A percentile compares a stretch with the other conserved stretches of the same genome.
phyloP scores from a whole-genome alignment of 2,329 filamentous ascomycete species.

The Ophiostoma sp. region DNA sequence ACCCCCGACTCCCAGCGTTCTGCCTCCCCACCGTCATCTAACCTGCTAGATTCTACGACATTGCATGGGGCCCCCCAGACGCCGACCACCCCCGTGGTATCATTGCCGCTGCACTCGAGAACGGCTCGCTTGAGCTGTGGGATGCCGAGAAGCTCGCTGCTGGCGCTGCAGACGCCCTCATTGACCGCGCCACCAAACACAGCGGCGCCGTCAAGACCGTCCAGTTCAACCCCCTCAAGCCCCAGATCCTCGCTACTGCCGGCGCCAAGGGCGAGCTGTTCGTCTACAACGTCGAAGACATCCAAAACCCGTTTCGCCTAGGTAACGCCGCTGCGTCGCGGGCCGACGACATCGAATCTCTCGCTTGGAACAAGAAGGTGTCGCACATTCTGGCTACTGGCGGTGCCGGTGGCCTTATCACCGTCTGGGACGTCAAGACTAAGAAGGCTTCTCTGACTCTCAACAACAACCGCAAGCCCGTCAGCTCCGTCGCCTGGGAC shows the following conservation, averaged over 20 bases:
- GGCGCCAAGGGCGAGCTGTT: conserved; percentile 94
- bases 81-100: conserved; percentile 76
- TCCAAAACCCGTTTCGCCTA: conserved; percentile 78
- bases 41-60: conserved; percentile 77
- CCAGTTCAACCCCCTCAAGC: conserved; percentile 91
- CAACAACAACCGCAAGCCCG: conserved; percentile 90
- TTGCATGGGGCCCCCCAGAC: conserved; percentile 84
- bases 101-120: conserved; percentile 92
- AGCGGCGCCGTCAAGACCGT: conserved; percentile 87
- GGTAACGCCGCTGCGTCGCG: conserved; percentile 75
- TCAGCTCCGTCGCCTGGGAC: conserved; percentile 96
- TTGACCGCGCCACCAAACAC: conserved; percentile 85
- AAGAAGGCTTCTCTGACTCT: conserved; percentile 96
- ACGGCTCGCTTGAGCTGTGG: conserved; percentile 88
- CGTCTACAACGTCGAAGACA: conserved; percentile 89
- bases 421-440: conserved; percentile 96
- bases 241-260: conserved; percentile 85
- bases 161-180: conserved; percentile 63
- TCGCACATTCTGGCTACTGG: conserved; percentile 94
- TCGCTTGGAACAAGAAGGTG: conserved; percentile 98
- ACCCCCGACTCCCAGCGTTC: conserved; percentile 23
- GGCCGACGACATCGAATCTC: conserved; percentile 89
- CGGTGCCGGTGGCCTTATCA: conserved; percentile 88
- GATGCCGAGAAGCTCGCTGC: conserved; percentile 67
- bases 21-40: conserved; percentile 10